Base-by-base conservation (phyloP, 768 basidiomycete genomes). In the Gymnopilus junonius region DNA sequence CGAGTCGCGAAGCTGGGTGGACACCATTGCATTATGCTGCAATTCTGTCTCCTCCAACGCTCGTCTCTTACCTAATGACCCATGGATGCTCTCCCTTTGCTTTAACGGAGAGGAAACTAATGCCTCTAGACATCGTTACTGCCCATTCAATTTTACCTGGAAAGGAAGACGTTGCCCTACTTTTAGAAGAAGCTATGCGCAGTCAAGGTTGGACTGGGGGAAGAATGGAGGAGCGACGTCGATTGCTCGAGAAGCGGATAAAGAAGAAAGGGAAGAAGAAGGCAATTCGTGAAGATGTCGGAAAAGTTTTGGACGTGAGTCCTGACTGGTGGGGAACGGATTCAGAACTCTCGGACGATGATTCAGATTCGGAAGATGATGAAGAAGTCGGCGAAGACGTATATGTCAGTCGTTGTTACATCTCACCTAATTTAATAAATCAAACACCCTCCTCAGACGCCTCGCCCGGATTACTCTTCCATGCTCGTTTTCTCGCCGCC, bases 401-500 rank as follows among this genome's bases (percentile, higher is more conserved):
- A 64, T 79, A 77, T 64, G 78, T 85, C 58, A 68, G 88, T 86
- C 69, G 12, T 42, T 42, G 56, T 29, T 54, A 15, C 20, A 15
- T 15, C 32, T 20, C 31, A 53, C 46, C 48, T 46, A 17, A 59
- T 45, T 45, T 39, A 29, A 63, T 64, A 65, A 63, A 58, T 71
- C 72, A 63, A 58, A 68, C 58, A 32, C 37, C 31, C 64, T 32
- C 31, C 64, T 29, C 74, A 92, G 87, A 93, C 94, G 32, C 92
- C 92, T 23, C 82, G 83, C 20, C 76, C 83, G 69, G 90, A 93
- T 72, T 94, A 90, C 71, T 84, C 90, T 20, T 87, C 91, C 46
- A 95, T 98, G 92, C 91, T 99, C 50, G 97, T 94, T 17, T 99
- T 96, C 78, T 91, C 94, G 15, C 92, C 94, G 3, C 81, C 86